Evolutionary conservation across 139 green algal genomes (phyloP).

Genomic region (Mychonastes homosphaera): DNA sequence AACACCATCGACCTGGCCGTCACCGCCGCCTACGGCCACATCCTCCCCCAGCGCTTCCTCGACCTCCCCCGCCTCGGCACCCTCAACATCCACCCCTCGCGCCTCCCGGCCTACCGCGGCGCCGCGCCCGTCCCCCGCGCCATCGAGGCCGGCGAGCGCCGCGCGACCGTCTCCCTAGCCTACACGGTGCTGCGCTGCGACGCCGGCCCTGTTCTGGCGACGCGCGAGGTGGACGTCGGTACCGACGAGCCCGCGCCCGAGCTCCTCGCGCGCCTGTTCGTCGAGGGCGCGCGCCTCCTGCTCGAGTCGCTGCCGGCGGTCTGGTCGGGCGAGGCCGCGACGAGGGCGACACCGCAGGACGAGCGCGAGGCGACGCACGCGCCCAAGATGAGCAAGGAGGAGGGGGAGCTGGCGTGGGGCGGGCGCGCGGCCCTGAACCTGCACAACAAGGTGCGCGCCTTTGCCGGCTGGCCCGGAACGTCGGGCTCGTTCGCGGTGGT

Average conservation of each 20-base stretch:
- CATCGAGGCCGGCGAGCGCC: conserved; percentile 29
- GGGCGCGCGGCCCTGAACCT: conserved; percentile 33
- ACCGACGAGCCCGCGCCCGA: conserved; percentile 59
- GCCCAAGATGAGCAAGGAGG: conserved; percentile 66
- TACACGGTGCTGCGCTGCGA: conserved; percentile 94
- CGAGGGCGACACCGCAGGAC: conserved; percentile 45
- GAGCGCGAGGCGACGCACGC: conserved; percentile 52
- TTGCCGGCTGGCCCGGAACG: conserved; percentile 72
- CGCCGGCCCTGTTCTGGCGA: conserved; percentile 79
- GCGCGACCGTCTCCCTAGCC: conserved; percentile 75
- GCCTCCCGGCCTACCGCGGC: conserved; percentile 86
- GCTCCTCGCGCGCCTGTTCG: conserved; percentile 69
- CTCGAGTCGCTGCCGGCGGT: conserved; percentile 49
- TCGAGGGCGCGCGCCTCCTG: conserved; percentile 53
- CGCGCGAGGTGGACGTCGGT: conserved; percentile 40
- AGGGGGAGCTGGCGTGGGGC: conserved; percentile 59
- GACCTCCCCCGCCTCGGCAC: conserved; percentile 74
- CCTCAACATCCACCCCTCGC: conserved; percentile 94
- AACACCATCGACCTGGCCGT: conserved; percentile 94
- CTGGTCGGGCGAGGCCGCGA: conserved; percentile 38
- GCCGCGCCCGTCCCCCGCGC: conserved; percentile 91
- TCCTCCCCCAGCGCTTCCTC: conserved; percentile 84
- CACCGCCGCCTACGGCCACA: conserved; percentile 95
- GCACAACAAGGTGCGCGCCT: conserved; percentile 77
- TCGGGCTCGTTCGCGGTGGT: conserved; percentile 32